Base-by-base conservation (phyloP, 2,329 filamentous ascomycete genomes). In the Herpomyces periplanetae region DNA sequence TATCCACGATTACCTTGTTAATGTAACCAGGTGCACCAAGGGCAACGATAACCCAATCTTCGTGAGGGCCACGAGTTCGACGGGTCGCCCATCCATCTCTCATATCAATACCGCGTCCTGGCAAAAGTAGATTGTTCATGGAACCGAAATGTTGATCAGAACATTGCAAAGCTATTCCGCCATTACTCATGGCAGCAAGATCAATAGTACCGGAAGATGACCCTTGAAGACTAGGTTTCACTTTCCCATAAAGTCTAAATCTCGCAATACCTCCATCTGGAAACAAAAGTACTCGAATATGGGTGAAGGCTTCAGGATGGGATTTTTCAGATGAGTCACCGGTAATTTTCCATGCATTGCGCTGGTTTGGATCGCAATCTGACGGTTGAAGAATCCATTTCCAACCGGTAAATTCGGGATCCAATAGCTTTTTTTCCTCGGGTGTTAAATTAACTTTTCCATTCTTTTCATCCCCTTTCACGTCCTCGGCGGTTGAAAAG, bases 11-110 rank as follows among this genome's bases (percentile, higher is more conserved):
- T 21, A 73, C 42, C 27, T 47, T 55, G 30, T 58, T 51, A 24
- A 65, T 49, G 23, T 45, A 44, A 4, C 54, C 61, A 3, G 51
- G 45, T 0, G 53, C 51, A 10, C 64, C 66, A 9, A 80, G 49
- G 18, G 53, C 51, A 26, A 80, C 51, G 27, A 75, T 55, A n/a
- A 57, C 47, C 65, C 68, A 80, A 37, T 80, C 66, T 9, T 64
- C 41, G 36, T 80, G 66, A 35, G 53, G 56, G 19, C 47, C 55
- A 19, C 68, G 44, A 13, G 62, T 68, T 20, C 66, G 49, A 27
- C 60, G 55, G 21, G 66, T 80, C 40, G 80, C 66, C 66, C 68
- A 80, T 4, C 66, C 68, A 34, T 75, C 66, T 19, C 65, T 62
- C 66, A 80, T 80, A 38, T 80, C 63, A 34, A 60, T 57, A 16